phyloP scores from a whole-genome alignment of 2,329 filamentous ascomycete species.

The Penicillium decumbens region DNA sequence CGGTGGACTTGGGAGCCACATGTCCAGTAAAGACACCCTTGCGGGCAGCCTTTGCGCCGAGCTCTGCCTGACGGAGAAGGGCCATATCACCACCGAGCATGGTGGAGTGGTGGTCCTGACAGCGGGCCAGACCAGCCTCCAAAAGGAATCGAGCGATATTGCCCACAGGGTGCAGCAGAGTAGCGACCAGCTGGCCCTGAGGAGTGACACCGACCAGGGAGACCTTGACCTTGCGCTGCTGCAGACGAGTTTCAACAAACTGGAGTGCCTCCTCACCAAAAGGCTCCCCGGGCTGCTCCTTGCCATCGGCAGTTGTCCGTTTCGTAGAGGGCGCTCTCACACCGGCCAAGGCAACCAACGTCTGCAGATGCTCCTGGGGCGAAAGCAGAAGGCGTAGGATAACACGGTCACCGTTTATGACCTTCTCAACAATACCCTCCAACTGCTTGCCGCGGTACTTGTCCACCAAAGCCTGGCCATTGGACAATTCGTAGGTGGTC shows the following conservation, averaged over 20 bases:
- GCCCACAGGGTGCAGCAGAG: constrained; percentile 79
- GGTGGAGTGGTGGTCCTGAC: constrained; percentile 93
- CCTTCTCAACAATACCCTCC: constrained; percentile 82
- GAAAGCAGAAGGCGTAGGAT: constrained; percentile 76
- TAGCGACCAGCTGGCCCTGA: constrained; percentile 85
- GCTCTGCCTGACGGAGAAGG: constrained; percentile 77
- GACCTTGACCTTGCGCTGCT: constrained; percentile 80
- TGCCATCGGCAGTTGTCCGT: constrained; percentile 72
- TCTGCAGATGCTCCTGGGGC: constrained; percentile 80
- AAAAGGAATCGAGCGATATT: constrained; percentile 91
- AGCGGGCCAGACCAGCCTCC: constrained; percentile 81
- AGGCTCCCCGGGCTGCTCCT: constrained; percentile 79
- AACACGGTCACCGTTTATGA: constrained; percentile 85
- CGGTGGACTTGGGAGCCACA: constrained; percentile 59
- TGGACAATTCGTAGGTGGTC: constrained; percentile 73
- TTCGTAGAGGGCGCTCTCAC: constrained; percentile 87
- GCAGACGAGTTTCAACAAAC: constrained; percentile 78
- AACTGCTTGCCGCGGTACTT: constrained; percentile 80
- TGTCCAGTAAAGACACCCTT: constrained; percentile 77
- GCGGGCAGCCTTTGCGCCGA: constrained; percentile 70
- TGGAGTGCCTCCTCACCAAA: constrained; percentile 81
- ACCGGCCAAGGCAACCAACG: constrained; percentile 82
- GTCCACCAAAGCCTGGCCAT: constrained; percentile 70
- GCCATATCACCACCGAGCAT: constrained; percentile 87
- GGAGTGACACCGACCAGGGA: constrained; percentile 81